Base-by-base conservation (phyloP, 345 rosid species). In the Triadica sebifera region DNA sequence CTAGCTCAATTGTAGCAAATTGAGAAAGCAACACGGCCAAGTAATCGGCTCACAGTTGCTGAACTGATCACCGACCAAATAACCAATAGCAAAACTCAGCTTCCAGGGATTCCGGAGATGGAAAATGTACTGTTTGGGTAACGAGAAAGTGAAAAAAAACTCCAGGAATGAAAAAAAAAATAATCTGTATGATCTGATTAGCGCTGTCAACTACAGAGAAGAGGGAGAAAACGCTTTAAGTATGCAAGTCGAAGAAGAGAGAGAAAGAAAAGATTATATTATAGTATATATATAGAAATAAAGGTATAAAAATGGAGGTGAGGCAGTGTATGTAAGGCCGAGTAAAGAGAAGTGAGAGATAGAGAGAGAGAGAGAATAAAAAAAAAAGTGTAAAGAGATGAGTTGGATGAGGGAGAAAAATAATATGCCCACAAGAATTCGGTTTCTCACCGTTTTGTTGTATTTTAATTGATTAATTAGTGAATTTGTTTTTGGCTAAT, bases 151-250 rank as follows among this genome's bases (percentile, higher is more conserved):
- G 2, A 78, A 80, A 81, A 80, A 6, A 38, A 38, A 39, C 1
- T 61, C 16, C 9, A 41, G 34, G 71, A 70, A n/a, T n/a, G n/a
- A n/a, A n/a, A n/a, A n/a, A n/a, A n/a, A 71, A 75, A 65, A 34
- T 70, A 20, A 17, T 51, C 69, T 47, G 70, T 57, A 75, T 74
- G 87, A 84, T 78, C 88, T 77, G 81, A 77, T 77, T 69, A 80
- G 50, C 71, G 74, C 70, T 80, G 79, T 63, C 37, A 53, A 69
- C 59, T 50, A 24, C 84, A 69, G 67, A 70, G 16, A 66, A 68
- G 65, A 80, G 75, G 78, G 60, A 64, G 75, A 68, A 55, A 78
- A 76, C 72, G 72, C 58, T 74, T 60, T 25, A 29, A 60, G 41
- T 34, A 34, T 60, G 65, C 65, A 34, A 60, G 43, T 37, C n/a